Evolutionary conservation across 2,329 filamentous ascomycete genomes (phyloP), one percentile per base, ranked within the genome.

Genomic region (Ceratocystis huliohia): DNA sequence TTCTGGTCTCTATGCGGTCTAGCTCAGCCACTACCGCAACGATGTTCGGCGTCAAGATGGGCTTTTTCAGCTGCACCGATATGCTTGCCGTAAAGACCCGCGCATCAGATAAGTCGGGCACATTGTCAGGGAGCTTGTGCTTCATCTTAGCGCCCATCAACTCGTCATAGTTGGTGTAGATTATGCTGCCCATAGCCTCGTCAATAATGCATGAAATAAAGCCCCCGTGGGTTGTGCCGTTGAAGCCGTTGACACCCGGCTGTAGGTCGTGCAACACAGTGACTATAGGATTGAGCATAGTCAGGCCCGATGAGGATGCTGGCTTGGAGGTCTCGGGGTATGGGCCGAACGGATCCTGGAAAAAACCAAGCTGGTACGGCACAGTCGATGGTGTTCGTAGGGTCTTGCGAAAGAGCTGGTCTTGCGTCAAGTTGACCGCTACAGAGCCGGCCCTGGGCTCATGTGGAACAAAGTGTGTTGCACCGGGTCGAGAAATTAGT

Each of bases 101-200:
- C 2, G n/a, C 13, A 10, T 67, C 53, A 2, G 37, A 30, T 30
- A 70, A 20, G 3, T 67, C 63, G 15, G 57, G n/a, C 10, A 68
- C 57, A 7, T 65, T 65, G 7, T 44, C 15, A 1, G 70, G 68
- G 17, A 70, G 64, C n/a, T 44, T 30, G 10, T 67, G 65, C 25
- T 67, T 64, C 1, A 45, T 62, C 25, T 66, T 66, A 10, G 59
- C 64, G 25, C 63, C n/a, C 1, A 56, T n/a, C 50, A 70, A 68
- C 3, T 66, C 62, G 37, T 70, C 44, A 61, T 70, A 66, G 56
- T 72, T 73, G 62, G 68, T 53, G 28, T 70, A 69, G 22, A 72
- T 63, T 37, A 73, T 63, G 30, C 62, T 63, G 28, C 71, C 71
- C 72, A 74, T 73, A 45, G 70, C 70, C 65, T 74, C 73, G 68